Base-by-base conservation (phyloP, 805 yeast genomes). In the Teunomyces panamensis region DNA sequence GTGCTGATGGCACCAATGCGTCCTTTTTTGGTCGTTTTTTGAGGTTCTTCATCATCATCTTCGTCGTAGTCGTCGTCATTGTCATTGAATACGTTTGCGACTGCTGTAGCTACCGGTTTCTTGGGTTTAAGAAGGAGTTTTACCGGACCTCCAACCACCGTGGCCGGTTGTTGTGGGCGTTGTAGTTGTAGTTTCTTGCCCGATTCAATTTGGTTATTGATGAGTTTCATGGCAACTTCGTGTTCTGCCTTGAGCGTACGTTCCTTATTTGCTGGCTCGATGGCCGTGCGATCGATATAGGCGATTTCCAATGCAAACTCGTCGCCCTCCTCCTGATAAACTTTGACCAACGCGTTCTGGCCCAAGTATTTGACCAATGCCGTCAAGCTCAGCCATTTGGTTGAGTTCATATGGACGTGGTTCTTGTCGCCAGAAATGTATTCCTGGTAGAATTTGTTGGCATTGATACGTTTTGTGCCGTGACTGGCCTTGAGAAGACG, bases 401-500 rank as follows among this genome's bases (percentile, higher is more conserved):
- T 94, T 1, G 97, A 83, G 56, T 89, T 90, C 85, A 94, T 81
- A 64, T 92, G 99, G 9, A 90, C 71, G 64, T 94, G 98, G 48
- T 87, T 81, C 57, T 81, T 81, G 62, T 92, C 88, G 50, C 79
- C 77, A 30, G 69, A 52, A 48, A 94, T 92, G 59, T 85, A 85
- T 61, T 91, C 97, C 59, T 91, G 96, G 69, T 94, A 94, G 58
- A 89, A 89, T 59, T 82, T 78, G 68, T 94, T 94, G 3, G 90
- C 92, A 48, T 83, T 84, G 39, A 91, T 77, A 49, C 71, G 68
- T 63, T 89, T 90, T 44, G 88, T 87, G 4, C 97, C 96, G 63
- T 92, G 98, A 39, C 80, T 77, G 20, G 80, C 68, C 41, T 79
- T 72, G 48, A 94, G 67, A 14, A 85, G 69, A 4, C 73, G 66